Evolutionary conservation across 306 rosid species (phyloP), one percentile per base, ranked within the genome.

Genomic region (Malus orientalis): DNA sequence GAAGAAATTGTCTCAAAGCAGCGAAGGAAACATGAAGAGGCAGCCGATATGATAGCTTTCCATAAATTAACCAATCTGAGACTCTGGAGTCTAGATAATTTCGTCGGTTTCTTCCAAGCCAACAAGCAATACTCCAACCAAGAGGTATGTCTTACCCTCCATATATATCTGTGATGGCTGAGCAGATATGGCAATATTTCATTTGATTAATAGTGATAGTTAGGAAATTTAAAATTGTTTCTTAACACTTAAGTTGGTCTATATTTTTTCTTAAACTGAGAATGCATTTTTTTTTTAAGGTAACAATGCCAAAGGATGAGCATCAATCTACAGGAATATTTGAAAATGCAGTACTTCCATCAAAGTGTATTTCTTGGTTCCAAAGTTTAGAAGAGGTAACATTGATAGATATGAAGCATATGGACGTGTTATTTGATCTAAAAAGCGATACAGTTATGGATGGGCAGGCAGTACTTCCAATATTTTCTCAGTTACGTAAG

Each of bases 381-480:
- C 36, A 6, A 60, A 25, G 29, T 12, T 25, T 60, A 5, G 36
- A 60, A 60, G 2, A 60, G 3, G 66, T 60, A 23, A 0, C 0
- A 1, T 11, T 60, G 55, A 0, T 0, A 0, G 0, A 0, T 20
- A 4, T 11, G 15, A 0, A 2, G 8, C 1, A 0, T 25, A 3
- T 1, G 0, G 33, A 1, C 3, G 36, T 60, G 20, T 0, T 60
- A 25, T 60, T 60, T 60, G 20, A 60, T 60, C 4, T 60, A 3
- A 60, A 25, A 25, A 29, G 4, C 66, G 9, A 25, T 0, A 23
- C 1, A 5, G 18, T 47, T 47, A 14, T 4, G 19, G 54, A 49
- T 49, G 8, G 55, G 20, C 55, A 49, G 3, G 1, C 20, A 49
- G 2, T 33, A 33, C 8, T 6, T 60, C 66, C 66, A 60, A 29